Evolutionary conservation across 305 asterid genomes (phyloP).

Genomic region (Solanum aculeatissimum): DNA sequence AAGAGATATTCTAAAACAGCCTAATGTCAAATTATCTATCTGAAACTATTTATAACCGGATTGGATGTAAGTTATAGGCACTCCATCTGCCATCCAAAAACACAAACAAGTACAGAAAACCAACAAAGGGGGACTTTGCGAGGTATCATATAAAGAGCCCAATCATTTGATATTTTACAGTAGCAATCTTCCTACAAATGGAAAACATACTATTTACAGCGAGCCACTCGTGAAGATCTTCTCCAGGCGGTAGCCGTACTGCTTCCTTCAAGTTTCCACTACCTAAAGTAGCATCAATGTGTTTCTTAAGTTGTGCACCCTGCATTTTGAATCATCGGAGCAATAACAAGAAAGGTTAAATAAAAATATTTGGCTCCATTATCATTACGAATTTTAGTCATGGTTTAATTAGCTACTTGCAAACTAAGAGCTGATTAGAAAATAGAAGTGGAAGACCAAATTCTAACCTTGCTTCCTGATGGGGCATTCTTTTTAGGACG

Average conservation of each 20-base stretch:
- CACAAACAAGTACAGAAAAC: not conserved
- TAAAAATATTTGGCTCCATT: not conserved
- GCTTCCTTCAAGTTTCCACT: constrained; percentile 64
- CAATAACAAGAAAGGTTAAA: not conserved
- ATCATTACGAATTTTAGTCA: not conserved
- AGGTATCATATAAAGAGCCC: not conserved
- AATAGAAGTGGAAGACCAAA: not conserved
- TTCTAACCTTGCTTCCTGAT: constrained; percentile 42
- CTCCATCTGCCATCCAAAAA: not conserved
- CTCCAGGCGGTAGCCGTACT: constrained; percentile 47
- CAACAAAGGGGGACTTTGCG: not conserved
- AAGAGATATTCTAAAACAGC: not conserved
- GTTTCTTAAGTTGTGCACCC: constrained; percentile 35
- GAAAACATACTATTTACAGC: constrained; percentile 51
- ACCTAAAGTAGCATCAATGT: constrained; percentile 41
- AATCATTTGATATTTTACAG: not conserved
- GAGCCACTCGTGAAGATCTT: constrained; percentile 49
- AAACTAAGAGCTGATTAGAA: not conserved
- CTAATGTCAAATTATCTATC: not conserved
- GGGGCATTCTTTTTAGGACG: constrained; percentile 42
- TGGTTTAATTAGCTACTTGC: not conserved
- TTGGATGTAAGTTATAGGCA: not conserved
- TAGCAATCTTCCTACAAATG: not conserved
- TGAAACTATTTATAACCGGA: not conserved
- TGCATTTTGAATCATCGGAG: not conserved